Evolutionary conservation across 2,329 filamentous ascomycete species (phyloP).

Genomic region (Zymoseptoria brevis): DNA sequence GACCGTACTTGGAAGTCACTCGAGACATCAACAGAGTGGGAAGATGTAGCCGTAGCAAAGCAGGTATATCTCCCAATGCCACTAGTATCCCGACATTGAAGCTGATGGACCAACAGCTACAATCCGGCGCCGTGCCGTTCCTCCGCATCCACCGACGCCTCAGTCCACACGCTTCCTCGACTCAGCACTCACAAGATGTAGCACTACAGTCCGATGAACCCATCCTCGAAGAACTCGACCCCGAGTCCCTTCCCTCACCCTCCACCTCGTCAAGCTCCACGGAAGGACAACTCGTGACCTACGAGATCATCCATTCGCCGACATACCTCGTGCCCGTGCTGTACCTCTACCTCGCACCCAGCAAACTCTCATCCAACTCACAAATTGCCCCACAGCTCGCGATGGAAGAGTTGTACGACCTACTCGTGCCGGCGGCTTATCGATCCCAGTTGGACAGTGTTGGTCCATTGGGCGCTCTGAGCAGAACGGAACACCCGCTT

Average conservation of each 20-base stretch:
- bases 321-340: slow-evolving; percentile 40
- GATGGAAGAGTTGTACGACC: slow-evolving; percentile 26
- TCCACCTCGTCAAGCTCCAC: background rate
- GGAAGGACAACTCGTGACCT: slow-evolving; percentile 14
- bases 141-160: background rate
- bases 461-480: slow-evolving; percentile 29
- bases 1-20: background rate
- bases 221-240: background rate
- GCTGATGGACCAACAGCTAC: background rate
- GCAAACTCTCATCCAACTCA: background rate
- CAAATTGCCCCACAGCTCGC: background rate
- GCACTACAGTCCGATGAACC: background rate
- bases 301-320: slow-evolving; percentile 38
- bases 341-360: slow-evolving; percentile 26
- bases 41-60: background rate
- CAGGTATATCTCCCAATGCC: background rate
- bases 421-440: slow-evolving; percentile 31
- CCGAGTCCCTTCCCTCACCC: background rate
- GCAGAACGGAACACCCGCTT: slow-evolving; percentile 63
- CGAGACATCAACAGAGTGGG: background rate
- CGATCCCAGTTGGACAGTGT: slow-evolving; percentile 25
- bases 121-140: background rate
- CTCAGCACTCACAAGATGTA: background rate
- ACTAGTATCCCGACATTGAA: too few relatives aligned
- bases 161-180: background rate